A percentile compares a stretch with the other conserved stretches of the same genome.
Conservation (phyloP, 257 asterid genomes). For the Nicotiana tabacum region DNA sequence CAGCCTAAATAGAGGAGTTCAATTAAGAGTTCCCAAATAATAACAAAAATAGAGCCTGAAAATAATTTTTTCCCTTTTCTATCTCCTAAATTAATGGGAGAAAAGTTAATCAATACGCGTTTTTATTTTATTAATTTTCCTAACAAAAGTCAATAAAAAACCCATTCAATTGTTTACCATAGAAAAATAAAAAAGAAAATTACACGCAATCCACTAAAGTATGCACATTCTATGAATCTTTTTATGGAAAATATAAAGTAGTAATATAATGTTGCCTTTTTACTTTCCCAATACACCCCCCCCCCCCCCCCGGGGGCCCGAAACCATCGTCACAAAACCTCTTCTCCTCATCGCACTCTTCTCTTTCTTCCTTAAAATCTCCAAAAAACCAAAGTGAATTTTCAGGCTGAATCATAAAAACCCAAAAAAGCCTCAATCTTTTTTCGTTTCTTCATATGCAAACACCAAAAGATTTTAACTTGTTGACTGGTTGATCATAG, state of each 20-base stretch:
- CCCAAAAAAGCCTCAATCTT: not conserved
- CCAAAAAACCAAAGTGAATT: not conserved
- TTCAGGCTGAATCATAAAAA: not conserved
- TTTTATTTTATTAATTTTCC: not conserved
- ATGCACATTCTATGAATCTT: not conserved
- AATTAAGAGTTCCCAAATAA: no score
- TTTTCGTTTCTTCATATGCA: not conserved
- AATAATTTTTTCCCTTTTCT: no score
- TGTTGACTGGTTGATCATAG: not conserved
- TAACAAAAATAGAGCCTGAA: no score
- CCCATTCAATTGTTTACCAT: not conserved
- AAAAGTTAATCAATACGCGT: not conserved
- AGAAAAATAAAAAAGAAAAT: not conserved
- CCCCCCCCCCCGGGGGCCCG: not conserved
- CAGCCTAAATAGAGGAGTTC: no score
- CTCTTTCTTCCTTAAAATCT: not conserved
- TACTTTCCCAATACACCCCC: slow-evolving; percentile 1
- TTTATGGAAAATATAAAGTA: not conserved
- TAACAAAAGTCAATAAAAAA: not conserved
- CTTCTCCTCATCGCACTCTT: not conserved
- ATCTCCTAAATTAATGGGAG: not conserved
- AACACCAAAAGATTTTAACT: not conserved
- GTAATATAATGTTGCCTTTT: not conserved
- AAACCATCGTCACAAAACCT: not conserved
- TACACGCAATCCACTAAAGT: not conserved